phyloP scores from a whole-genome alignment of 1,139 yeast species.

The Yamadazyma friedrichii region DNA sequence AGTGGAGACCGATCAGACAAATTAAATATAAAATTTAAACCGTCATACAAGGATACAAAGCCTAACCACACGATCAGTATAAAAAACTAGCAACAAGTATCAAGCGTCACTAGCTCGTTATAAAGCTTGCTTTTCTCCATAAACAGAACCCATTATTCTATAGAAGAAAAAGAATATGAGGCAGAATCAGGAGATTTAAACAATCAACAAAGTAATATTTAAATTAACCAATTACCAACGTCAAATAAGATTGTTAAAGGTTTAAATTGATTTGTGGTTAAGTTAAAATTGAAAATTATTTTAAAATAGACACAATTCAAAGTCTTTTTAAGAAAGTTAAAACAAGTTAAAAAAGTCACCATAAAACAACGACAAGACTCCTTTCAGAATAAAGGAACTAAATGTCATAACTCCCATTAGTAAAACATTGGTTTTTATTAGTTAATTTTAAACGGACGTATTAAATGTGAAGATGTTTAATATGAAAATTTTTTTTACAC shows the following conservation, averaged over 20 bases:
- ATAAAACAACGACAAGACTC: no score
- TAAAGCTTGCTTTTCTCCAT: constrained; percentile 68
- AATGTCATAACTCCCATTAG: no score
- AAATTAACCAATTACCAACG: no score
- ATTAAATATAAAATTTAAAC: constrained; percentile 7
- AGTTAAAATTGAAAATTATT: neutral
- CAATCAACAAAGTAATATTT: neutral
- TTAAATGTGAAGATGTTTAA: no score
- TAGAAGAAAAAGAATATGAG: constrained; percentile 51
- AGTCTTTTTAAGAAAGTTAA: neutral
- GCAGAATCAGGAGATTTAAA: constrained; percentile 66
- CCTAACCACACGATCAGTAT: constrained; percentile 42
- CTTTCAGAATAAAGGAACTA: no score
- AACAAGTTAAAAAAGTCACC: no score
- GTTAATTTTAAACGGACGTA: no score
- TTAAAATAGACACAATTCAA: constrained; percentile 1
- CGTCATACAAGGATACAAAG: constrained; percentile 25
- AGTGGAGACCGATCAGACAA: constrained; percentile 26
- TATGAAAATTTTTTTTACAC: no score
- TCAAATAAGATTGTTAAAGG: no score
- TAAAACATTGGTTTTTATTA: no score
- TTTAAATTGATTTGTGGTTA: neutral
- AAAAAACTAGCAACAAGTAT: constrained; percentile 35
- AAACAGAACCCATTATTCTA: constrained; percentile 63
- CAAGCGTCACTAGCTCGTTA: constrained; percentile 33